Evolutionary conservation across 2,329 filamentous ascomycete genomes (phyloP).

Genomic region (Aspergillus glaucus): DNA sequence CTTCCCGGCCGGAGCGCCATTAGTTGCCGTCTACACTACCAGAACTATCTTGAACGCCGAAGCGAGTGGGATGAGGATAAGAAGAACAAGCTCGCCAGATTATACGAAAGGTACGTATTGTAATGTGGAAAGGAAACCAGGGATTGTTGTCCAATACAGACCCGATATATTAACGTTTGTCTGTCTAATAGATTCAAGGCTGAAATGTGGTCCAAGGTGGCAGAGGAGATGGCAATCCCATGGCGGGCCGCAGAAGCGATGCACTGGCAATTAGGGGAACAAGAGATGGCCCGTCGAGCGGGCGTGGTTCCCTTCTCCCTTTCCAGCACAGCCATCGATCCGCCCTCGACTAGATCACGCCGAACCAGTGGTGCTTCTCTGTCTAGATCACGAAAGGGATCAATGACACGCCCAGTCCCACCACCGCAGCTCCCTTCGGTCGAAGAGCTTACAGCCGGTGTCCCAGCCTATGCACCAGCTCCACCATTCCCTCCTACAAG

Average conservation of each 20-base stretch:
- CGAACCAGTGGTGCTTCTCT: slow-evolving; percentile 31
- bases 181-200: slow-evolving; percentile 69
- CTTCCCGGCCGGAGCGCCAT: slow-evolving; percentile 87
- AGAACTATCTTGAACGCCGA: slow-evolving; percentile 90
- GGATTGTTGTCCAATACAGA: background rate
- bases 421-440: slow-evolving; percentile 38
- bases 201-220: slow-evolving; percentile 96
- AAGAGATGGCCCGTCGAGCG: slow-evolving; percentile 87
- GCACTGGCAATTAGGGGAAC: slow-evolving; percentile 94
- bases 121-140: background rate
- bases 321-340: slow-evolving; percentile 52
- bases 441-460: slow-evolving; percentile 42
- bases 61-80: slow-evolving; percentile 96
- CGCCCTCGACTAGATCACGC: slow-evolving; percentile 29
- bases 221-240: slow-evolving; percentile 88
- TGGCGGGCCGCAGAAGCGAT: slow-evolving; percentile 95
- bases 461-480: slow-evolving; percentile 38
- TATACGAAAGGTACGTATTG: slow-evolving; percentile 79
- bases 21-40: slow-evolving; percentile 89
- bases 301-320: slow-evolving; percentile 81
- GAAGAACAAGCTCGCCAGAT: slow-evolving; percentile 89
- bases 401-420: slow-evolving; percentile 31
- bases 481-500: slow-evolving; percentile 28
- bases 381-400: slow-evolving; percentile 35
- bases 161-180: slow-evolving; percentile 7